phyloP scores from a whole-genome alignment of 1,284 basidiomycete genomes.

The Lentinus polychrous region DNA sequence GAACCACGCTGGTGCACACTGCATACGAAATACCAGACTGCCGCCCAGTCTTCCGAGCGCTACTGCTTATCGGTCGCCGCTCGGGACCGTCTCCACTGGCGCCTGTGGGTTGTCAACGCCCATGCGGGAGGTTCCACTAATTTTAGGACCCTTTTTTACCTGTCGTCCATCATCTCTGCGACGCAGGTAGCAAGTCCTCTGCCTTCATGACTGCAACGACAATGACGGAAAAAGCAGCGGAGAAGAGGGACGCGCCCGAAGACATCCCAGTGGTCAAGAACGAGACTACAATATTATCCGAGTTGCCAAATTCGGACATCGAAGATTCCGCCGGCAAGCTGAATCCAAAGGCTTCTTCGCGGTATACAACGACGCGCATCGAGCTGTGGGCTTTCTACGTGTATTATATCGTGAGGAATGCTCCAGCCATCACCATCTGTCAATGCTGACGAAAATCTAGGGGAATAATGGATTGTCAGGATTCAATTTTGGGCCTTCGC shows the following conservation, averaged over 20 bases:
- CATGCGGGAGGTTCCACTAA: neutral
- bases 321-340: neutral
- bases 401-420: conserved; percentile 48
- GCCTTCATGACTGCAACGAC: too few species aligned
- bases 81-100: too few species aligned
- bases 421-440: neutral
- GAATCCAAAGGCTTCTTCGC: too few species aligned
- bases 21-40: neutral
- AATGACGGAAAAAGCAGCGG: neutral
- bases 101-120: neutral
- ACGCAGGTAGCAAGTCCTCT: too few species aligned
- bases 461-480: conserved; percentile 69
- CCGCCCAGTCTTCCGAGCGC: too few species aligned
- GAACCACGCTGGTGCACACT: neutral
- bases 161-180: neutral
- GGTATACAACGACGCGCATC: conserved; percentile 37
- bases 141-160: neutral
- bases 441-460: conserved; percentile 16
- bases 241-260: neutral
- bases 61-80: too few species aligned
- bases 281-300: neutral
- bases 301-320: neutral
- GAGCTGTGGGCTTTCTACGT: conserved; percentile 70
- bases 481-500: conserved; percentile 72
- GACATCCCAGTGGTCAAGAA: neutral